Percentiles rank a stretch among this genome's conserved stretches.
These are phyloP conservation scores for Drechslerella coelobrocha DNA, from an alignment of 2,329 filamentous ascomycete genomes.

Conservation along the genomic window DNA sequence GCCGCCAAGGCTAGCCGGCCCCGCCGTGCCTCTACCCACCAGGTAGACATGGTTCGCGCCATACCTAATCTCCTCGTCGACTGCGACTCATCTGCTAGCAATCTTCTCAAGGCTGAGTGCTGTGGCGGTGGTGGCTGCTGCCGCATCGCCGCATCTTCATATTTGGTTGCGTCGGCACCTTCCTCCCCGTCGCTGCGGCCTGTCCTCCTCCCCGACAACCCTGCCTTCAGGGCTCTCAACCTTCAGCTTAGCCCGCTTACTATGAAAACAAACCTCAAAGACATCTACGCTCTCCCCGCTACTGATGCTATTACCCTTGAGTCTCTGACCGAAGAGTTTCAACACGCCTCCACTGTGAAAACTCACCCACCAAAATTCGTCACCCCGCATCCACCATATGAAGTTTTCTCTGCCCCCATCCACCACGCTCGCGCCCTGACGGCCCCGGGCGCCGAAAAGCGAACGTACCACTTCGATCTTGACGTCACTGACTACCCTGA, in stretches of 20 bases:
- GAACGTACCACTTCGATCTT: constrained; percentile 96
- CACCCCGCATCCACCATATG: constrained; percentile 90
- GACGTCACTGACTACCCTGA: constrained; percentile 93
- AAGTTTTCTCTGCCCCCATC: constrained; percentile 88
- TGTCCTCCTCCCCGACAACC: constrained; percentile 72
- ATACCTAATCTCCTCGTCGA: constrained; percentile 52
- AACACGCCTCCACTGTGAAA: constrained; percentile 59
- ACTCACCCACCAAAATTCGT: constrained; percentile 84
- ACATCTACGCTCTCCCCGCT: constrained; percentile 73
- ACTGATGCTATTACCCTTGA: constrained; percentile 75
- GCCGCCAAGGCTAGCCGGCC: constrained; percentile 5
- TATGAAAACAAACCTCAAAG: constrained; percentile 72
- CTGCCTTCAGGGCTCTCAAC: constrained; percentile 79
- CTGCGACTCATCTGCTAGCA: constrained; percentile 54
- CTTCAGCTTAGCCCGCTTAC: constrained; percentile 79
- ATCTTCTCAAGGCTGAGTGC: constrained; percentile 52
- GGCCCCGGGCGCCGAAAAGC: constrained; percentile 86
- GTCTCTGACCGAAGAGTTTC: constrained; percentile 61
- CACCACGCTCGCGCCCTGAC: constrained; percentile 86
- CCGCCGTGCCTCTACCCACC: constrained; percentile 50
- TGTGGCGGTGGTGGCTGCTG: constrained; percentile 55
- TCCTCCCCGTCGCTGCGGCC: constrained; percentile 26
- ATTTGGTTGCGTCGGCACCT: constrained; percentile 28
- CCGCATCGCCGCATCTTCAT: constrained; percentile 42
- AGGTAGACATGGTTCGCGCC: constrained; percentile 49